Conservation (phyloP, 805 yeast species). For the Yarrowia sp. region DNA sequence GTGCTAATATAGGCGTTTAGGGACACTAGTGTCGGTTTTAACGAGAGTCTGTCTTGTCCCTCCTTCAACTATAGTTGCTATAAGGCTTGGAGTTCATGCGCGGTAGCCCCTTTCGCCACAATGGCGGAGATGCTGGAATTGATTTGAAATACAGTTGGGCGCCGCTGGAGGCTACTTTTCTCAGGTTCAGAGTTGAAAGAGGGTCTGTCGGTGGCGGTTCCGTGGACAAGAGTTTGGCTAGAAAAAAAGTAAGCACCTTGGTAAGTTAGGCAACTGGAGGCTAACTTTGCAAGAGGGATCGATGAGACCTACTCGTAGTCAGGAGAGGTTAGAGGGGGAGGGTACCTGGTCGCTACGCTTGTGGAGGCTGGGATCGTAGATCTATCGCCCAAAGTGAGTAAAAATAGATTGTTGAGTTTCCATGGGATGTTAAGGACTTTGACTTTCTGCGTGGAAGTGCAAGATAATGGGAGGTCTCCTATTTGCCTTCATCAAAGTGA, state of each 20-base stretch:
- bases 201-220: constrained; percentile 2
- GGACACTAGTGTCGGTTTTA: constrained; percentile 4
- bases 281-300: background rate
- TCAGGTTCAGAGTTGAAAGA: background rate
- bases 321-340: background rate
- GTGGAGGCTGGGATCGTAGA: no score
- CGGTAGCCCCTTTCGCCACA: no score
- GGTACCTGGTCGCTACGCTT: background rate
- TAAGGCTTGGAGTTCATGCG: no score
- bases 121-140: no score
- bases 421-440: background rate
- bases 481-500: no score
- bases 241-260: constrained; percentile 1
- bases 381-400: background rate
- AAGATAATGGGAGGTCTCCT: no score
- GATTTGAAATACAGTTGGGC: no score
- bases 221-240: background rate
- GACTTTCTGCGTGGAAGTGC: no score
- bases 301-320: background rate
- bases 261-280: constrained; percentile 11
- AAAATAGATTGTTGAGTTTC: background rate
- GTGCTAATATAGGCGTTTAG: constrained; percentile 5
- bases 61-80: no score
- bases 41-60: background rate
- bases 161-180: background rate